Evolutionary conservation across 768 basidiomycete species (phyloP), one percentile per base, ranked within the genome.

Genomic region (Amanita rimosa): DNA sequence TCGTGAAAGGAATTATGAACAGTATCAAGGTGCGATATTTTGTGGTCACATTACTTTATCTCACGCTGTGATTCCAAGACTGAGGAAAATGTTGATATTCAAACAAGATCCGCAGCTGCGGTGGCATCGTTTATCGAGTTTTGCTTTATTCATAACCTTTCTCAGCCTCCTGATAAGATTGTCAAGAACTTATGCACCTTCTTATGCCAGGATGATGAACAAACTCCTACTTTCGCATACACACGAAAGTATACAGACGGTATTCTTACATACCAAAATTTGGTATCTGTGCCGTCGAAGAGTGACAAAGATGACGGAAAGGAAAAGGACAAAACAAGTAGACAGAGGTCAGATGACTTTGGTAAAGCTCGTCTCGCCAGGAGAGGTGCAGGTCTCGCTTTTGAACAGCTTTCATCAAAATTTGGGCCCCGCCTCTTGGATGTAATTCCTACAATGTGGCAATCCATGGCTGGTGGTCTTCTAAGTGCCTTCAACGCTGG

Each of bases 101-200:
- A 99, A 63, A 79, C 70, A 21, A 87, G 95, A 9, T 90, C 92
- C 0, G 95, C 95, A 0, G 70, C 70, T 0, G 83, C 92, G 0
- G 85, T 98, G 13, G 86, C 93, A 4, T 75, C 81, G 4, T 93
- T 99, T 65, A 78, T 97, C 54, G 80, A 83, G 49, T 89, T 90
- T 60, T 96, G 91, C 62, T 74, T 81, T 3, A 69, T 70, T 58
- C 80, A 77, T 60, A 75, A 79, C 39, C 79, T 91, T 43, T 63
- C 74, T 27, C 90, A 93, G 58, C 93, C 95, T 3, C 85, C 87
- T 1, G 90, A 93, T 57, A 99, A 99, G 71, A 90, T 99, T 49
- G 81, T 98, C 54, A 92, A 91, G 68, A 99, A 99, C 61, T 78
- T 98, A 6, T 95, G 91, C 68, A 93, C 90, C 0, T 98, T 98